A percentile compares a stretch with the other conserved stretches of the same genome.
These are phyloP conservation scores for Vitis hybrid DNA, from an alignment of 177 flowering plant genomes.

Conservation along the genomic window DNA sequence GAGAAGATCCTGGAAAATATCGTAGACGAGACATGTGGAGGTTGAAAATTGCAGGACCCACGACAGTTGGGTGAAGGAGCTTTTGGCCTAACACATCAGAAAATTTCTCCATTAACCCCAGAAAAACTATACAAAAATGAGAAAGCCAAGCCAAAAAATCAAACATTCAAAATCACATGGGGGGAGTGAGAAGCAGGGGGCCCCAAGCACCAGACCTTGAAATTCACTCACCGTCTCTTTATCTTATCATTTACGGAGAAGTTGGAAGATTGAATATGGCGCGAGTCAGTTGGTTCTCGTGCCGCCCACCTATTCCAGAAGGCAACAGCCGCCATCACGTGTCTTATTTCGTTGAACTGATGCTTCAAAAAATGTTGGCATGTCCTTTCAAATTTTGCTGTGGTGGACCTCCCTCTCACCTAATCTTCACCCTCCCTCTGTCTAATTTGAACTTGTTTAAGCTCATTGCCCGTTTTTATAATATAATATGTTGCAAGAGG, in stretches of 20 bases:
- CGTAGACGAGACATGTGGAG: neutral
- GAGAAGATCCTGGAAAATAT: slow-evolving; percentile 5
- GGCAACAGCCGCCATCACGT: slow-evolving; percentile 29
- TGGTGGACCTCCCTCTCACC: neutral
- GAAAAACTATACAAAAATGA: too few species aligned
- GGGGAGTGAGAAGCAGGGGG: too few species aligned
- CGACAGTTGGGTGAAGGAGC: too few species aligned
- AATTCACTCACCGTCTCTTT: neutral
- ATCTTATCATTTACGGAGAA: slow-evolving; percentile 14
- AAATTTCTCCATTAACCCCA: too few species aligned
- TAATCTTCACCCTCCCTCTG: neutral
- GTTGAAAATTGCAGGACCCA: too few species aligned
- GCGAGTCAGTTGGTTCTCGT: neutral
- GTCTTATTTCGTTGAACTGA: slow-evolving; percentile 8
- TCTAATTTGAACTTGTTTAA: too few species aligned
- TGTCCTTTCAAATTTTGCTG: neutral
- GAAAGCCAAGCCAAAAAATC: too few species aligned
- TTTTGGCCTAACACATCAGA: too few species aligned
- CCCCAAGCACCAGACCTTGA: too few species aligned
- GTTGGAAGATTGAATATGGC: slow-evolving; percentile 1
- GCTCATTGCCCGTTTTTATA: too few species aligned
- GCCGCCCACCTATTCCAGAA: neutral
- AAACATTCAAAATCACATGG: too few species aligned
- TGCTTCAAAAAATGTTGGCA: slow-evolving; percentile 6
- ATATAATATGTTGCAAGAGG: too few species aligned